Conservation (phyloP, 2,329 filamentous ascomycete species). For the Ilyonectria destructans region DNA sequence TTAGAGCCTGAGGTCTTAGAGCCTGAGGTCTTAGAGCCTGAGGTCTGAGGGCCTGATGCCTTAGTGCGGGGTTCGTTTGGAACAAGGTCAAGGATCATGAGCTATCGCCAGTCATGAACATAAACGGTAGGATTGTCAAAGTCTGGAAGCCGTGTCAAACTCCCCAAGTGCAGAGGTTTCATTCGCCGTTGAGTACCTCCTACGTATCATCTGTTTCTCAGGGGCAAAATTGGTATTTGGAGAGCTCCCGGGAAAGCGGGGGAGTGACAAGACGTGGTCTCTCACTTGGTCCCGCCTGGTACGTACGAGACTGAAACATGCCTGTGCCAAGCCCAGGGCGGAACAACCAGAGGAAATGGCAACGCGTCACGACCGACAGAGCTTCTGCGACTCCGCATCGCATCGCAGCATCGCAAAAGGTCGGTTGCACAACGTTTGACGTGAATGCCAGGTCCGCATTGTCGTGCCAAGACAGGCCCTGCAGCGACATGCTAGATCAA, state of each 20-base stretch:
- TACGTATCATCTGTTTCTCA: neutral
- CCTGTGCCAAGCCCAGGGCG: slow-evolving; percentile 23
- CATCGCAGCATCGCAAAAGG: slow-evolving; percentile 15
- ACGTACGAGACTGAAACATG: slow-evolving; percentile 33
- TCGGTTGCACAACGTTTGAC: slow-evolving; percentile 24
- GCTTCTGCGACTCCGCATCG: slow-evolving; percentile 27
- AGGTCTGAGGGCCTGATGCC: no score
- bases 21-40: no score
- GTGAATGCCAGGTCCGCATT: slow-evolving; percentile 18
- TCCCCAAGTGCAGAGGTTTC: neutral
- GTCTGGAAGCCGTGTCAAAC: neutral
- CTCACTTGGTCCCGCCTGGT: slow-evolving; percentile 18
- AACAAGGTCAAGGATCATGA: neutral
- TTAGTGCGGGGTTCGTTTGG: slow-evolving; percentile 23
- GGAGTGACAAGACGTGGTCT: slow-evolving; percentile 11
- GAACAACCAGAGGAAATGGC: slow-evolving; percentile 19
- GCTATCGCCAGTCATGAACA: neutral
- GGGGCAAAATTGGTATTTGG: slow-evolving; percentile 4
- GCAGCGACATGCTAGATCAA: slow-evolving; percentile 44
- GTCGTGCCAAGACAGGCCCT: slow-evolving; percentile 18
- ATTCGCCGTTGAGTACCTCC: neutral
- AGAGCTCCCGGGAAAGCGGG: slow-evolving; percentile 1
- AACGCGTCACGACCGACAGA: slow-evolving; percentile 26
- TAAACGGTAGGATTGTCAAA: neutral
- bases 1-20: no score